Conservation (phyloP, 78 protist species). For the Blattamonas nauphoetae region DNA sequence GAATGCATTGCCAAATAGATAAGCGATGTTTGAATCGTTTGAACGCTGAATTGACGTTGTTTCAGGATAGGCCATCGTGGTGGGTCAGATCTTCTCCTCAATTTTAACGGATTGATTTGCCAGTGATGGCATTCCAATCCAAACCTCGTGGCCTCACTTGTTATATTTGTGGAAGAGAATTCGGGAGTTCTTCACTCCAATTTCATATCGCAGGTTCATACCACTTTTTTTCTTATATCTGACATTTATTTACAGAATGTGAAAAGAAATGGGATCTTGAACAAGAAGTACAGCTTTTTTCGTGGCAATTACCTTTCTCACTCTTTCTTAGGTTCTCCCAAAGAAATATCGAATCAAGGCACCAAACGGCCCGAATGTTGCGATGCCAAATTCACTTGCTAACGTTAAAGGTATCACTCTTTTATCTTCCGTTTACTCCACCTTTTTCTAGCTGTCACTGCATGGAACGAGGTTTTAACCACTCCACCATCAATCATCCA, state of each 20-base stretch:
- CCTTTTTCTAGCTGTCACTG: background rate
- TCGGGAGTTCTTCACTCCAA: background rate
- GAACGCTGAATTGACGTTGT: no score
- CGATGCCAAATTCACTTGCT: background rate
- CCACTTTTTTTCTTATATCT: background rate
- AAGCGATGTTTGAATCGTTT: no score
- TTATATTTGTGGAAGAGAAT: background rate
- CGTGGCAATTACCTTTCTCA: background rate
- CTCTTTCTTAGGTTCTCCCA: background rate
- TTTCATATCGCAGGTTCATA: background rate
- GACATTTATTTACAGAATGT: background rate
- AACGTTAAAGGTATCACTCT: background rate
- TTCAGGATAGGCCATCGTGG: no score
- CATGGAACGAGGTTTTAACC: background rate
- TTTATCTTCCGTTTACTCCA: background rate
- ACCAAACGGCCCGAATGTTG: background rate
- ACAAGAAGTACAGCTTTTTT: background rate
- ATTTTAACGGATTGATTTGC: no score
- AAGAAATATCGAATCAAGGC: background rate
- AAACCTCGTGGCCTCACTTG: background rate
- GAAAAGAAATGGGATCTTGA: background rate
- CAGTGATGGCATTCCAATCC: no score
- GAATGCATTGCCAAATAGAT: no score
- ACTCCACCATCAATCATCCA: background rate
- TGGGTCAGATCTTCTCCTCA: no score